Base-by-base conservation (phyloP, 192 early-diverging fungal genomes). In the Podochytrium sp. region DNA sequence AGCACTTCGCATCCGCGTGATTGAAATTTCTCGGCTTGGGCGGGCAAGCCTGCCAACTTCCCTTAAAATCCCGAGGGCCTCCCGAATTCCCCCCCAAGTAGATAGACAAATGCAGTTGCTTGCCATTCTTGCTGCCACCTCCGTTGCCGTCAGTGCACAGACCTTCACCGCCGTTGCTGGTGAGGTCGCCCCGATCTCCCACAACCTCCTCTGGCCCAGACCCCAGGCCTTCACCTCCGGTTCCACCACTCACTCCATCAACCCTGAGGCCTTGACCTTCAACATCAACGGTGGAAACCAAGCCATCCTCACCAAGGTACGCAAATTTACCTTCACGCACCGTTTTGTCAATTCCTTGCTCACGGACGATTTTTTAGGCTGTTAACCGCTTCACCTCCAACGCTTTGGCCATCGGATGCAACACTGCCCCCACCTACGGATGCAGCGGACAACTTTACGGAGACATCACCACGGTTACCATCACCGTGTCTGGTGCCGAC, bases 191-290 rank as follows among this genome's bases (percentile, higher is more conserved):
- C n/a, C n/a, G 43, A 20, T 47, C 43, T 32, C 65, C 23, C 41
- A 49, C 37, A 49, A 41, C 41, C 65, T 66, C 23, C 43, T 70
- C 5, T 70, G 67, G 67, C 67, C 67, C 5, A 27, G 18, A n/a
- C 67, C 67, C 3, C 67, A 30, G 20, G 20, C 5, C 10, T 37
- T 32, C 7, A 43, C 67, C 29, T 32, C 25, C 52, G 67, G 51
- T 12, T 12, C 43, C 20, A 47, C 43, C 43, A 20, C 7, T 47
- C 7, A 47, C 43, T 12, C 43, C 43, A 47, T 47, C 43, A 47
- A 47, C 43, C 43, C 43, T 12, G 10, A 47, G 43, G 43, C 43
- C 20, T 47, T 47, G 43, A 20, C 20, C 43, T 47, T 47, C 43
- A 47, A 47, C 43, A 47, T 47, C 20, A 20, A 12, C 20, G 43